phyloP scores from a whole-genome alignment of 345 rosid species.

The Ailanthus altissimus region DNA sequence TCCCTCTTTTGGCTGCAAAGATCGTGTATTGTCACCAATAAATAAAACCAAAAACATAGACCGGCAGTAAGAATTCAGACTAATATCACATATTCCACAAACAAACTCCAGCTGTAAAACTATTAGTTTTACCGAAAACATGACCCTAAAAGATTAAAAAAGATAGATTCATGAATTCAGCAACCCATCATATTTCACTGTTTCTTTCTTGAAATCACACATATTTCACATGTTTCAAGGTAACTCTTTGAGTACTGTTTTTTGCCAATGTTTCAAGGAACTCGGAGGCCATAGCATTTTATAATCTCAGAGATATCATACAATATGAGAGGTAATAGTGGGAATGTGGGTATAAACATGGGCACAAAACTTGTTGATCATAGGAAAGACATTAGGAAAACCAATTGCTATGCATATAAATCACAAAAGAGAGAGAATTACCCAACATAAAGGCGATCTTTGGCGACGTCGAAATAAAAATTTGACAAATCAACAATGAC shows the following conservation, averaged over 20 bases:
- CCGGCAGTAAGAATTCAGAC: background rate
- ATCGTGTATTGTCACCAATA: background rate
- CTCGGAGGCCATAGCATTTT: background rate
- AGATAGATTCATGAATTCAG: background rate
- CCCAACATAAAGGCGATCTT: conserved; percentile 97
- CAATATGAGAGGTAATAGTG: background rate
- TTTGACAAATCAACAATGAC: conserved; percentile 87
- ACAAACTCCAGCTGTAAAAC: background rate
- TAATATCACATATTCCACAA: background rate
- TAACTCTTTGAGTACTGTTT: background rate
- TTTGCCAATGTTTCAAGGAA: background rate
- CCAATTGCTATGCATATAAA: conserved; percentile 4
- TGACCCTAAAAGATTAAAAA: background rate
- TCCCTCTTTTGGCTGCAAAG: background rate
- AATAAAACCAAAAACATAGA: background rate
- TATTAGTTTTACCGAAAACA: background rate
- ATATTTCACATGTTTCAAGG: background rate
- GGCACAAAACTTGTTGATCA: background rate
- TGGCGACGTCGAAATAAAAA: conserved; percentile 93
- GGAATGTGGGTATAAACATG: background rate
- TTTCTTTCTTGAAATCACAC: background rate
- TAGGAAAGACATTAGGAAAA: background rate
- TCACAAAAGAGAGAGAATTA: conserved; percentile 37
- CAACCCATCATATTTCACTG: background rate
- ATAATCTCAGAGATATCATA: background rate